phyloP scores from a whole-genome alignment of 2,329 filamentous ascomycete species.

The Arthroderma sp. region DNA sequence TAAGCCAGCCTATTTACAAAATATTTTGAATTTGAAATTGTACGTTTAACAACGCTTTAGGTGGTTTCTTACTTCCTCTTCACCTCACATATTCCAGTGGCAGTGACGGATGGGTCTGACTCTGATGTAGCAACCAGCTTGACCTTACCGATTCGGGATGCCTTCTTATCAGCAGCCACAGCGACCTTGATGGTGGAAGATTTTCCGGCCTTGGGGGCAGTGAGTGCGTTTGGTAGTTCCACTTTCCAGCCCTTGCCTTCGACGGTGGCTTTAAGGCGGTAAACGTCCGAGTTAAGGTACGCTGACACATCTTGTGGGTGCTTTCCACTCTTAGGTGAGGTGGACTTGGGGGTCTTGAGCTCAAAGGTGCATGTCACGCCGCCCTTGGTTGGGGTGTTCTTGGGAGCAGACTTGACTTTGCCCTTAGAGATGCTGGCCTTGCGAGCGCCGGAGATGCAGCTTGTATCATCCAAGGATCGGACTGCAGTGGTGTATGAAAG shows the following conservation, averaged over 20 bases:
- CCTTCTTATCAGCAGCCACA: slow-evolving; percentile 7
- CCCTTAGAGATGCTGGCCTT: slow-evolving; percentile 4
- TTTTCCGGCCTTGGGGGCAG: slow-evolving; percentile 7
- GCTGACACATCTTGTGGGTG: slow-evolving; percentile 9
- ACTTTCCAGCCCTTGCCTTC: slow-evolving; percentile 10
- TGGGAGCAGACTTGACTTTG: not conserved
- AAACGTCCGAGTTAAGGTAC: slow-evolving; percentile 11
- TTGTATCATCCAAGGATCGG: slow-evolving; percentile 3
- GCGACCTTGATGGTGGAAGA: slow-evolving; percentile 9
- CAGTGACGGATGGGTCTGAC: slow-evolving; percentile 7
- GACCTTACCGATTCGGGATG: slow-evolving; percentile 1
- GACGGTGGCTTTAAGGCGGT: slow-evolving; percentile 10
- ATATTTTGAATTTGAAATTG: too few relatives aligned
- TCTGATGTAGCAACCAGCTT: slow-evolving; percentile 10
- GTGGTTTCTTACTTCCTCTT: not conserved
- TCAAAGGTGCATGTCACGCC: slow-evolving; percentile 11
- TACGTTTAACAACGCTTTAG: too few relatives aligned
- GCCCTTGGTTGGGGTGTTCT: slow-evolving; percentile 6
- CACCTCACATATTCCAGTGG: slow-evolving; percentile 6
- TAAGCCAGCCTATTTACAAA: too few relatives aligned
- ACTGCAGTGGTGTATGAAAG: slow-evolving; percentile 11
- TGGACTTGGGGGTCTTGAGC: slow-evolving; percentile 9
- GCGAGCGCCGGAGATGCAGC: slow-evolving; percentile 7
- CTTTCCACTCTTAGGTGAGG: slow-evolving; percentile 2
- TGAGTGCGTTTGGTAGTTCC: slow-evolving; percentile 10